Base-by-base conservation (phyloP, 2,329 filamentous ascomycete species). In the Pseudopyricularia javanii region DNA sequence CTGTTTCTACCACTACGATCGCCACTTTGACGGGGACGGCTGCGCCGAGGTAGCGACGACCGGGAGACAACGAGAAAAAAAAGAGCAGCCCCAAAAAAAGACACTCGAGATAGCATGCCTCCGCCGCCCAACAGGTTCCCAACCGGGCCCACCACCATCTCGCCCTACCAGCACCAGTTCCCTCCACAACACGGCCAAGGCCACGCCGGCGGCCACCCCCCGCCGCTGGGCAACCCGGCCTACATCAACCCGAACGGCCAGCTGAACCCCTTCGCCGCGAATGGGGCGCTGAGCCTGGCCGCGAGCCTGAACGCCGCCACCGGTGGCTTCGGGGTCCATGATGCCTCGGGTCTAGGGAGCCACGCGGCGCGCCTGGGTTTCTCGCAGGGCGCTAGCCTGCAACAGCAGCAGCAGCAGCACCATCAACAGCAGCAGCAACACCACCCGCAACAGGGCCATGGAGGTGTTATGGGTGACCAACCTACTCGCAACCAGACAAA, bases 321-420 rank as follows among this genome's bases (percentile, higher is more conserved):
- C 20, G 79, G 70, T 53, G 78, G 70, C 57, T 79, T 74, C 59
- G 75, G 69, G 54, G 78, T 78, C 9, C 83, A 82, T 8, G 83
- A 40, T 24, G 49, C 30, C 20, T 85, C 86, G 20, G 88, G 89
- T 1, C 79, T 95, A 51, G 88, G 84, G 32, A 91, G 88, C 66
- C 88, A 94, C 67, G 89, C 88, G 57, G 89, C 88, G 55, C 83
- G 91, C 63, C 87, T 93, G 78, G 85, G 88, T 7, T 96, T 96
- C 65, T 80, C 85, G 54, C 84, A 91, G 64, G 86, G 83, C 11
- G 66, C 85, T 73, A 66, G 75, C 67, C 62, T 79, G 57, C 72
- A 73, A 57, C 71, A 73, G 52, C 75, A 75, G 56, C 79, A 84
- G 64, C 79, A 84, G 59, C 77, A 79, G 54, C 79, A 66, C 66